Conservation (phyloP, 352 stramenopile genomes). For the Labyrinthula sp. region DNA sequence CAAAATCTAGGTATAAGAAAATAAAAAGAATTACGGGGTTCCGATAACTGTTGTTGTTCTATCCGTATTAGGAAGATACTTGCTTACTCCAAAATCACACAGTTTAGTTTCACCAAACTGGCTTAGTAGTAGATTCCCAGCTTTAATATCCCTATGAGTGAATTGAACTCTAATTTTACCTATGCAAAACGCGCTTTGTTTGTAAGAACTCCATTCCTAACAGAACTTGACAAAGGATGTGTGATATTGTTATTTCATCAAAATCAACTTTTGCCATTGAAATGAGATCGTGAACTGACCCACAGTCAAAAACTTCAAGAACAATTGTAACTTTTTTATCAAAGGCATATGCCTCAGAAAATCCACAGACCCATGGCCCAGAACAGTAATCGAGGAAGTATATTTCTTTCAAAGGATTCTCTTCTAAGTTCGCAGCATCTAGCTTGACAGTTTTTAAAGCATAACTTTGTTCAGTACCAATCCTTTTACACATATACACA, state of each 20-base stretch:
- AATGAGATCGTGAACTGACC: constrained; percentile 14
- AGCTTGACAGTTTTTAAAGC: constrained; percentile 17
- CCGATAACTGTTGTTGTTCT: constrained; percentile 93
- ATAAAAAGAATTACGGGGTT: too few species aligned
- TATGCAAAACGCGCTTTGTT: constrained; percentile 34
- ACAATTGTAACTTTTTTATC: constrained; percentile 18
- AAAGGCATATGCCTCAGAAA: constrained; percentile 15
- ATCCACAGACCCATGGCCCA: constrained; percentile 16
- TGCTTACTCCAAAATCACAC: constrained; percentile 48
- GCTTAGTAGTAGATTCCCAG: constrained; percentile 36
- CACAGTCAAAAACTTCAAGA: constrained; percentile 21
- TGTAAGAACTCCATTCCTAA: constrained; percentile 35
- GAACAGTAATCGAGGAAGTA: constrained; percentile 23
- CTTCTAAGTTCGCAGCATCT: constrained; percentile 19
- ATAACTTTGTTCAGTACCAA: constrained; percentile 2
- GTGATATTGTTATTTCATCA: constrained; percentile 8
- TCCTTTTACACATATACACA: constrained; percentile 14
- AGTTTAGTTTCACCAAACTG: constrained; percentile 34
- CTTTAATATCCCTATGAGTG: constrained; percentile 37
- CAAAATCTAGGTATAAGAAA: too few species aligned
- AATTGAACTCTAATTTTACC: too few species aligned
- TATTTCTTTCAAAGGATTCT: constrained; percentile 25
- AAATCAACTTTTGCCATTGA: constrained; percentile 4
- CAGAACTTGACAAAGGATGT: constrained; percentile 18
- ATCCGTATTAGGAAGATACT: constrained; percentile 82